Evolutionary conservation across 768 basidiomycete species (phyloP), one percentile per base, ranked within the genome.

Genomic region (Macrocybe gigantea): DNA sequence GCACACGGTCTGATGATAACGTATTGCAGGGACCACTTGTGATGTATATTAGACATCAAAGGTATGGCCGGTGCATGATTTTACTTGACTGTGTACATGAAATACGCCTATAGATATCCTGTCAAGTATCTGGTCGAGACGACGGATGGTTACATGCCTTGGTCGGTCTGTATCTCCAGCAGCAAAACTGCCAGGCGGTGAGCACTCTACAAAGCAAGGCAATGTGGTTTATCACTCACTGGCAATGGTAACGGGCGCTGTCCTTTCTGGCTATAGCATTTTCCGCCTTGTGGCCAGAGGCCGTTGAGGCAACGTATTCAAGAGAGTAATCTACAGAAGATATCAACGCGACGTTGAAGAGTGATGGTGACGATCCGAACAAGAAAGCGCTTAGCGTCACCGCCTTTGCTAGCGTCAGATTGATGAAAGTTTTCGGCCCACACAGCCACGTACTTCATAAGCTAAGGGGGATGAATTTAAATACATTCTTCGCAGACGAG

Each of bases 71-170:
- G 9, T 29, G 65, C 2, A 4, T 22, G 22, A 22, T 22, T 5
- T 54, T 85, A 90, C 72, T 90, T 91, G 61, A 91, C 65, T 7
- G 88, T 83, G 58, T 91, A 85, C 82, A 94, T 88, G 62, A 95
- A 95, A 66, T 94, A 92, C 2, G 85, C 72, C 80, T 88, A 55
- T 2, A 38, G 48, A 55, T 38, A 30, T 37, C 22, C 2, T 44
- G 46, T 39, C 7, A 45, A 44, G 46, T 10, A 31, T 45, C 13
- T 14, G 32, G 41, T 13, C 37, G 34, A 32, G 6, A 38, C 45
- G 38, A 53, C 12, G 35, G 31, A 45, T 4, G 13, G 35, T 45
- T 22, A 48, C 52, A 29, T 49, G 80, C 84, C 71, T 90, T 92
- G 11, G 88, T 88, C 0, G 89, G 88, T 11, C 88, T 71, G 60